A percentile compares a stretch with the other conserved stretches of the same genome.
These are phyloP conservation scores for Podospora bellae-mahoneyi DNA, from an alignment of 495 filamentous ascomycete genomes.

Conservation along the genomic window DNA sequence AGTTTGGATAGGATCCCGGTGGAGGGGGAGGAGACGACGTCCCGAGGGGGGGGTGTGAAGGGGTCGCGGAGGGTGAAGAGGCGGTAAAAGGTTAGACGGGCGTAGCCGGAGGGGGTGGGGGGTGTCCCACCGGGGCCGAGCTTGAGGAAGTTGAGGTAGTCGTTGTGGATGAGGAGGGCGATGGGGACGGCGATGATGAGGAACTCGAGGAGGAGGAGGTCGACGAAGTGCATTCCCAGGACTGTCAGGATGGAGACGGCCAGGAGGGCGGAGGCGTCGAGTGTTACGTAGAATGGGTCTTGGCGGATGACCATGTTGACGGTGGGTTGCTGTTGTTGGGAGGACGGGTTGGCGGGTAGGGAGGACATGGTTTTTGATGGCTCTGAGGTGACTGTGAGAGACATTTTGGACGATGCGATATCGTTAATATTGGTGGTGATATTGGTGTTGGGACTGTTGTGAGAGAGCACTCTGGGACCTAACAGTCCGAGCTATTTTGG, in stretches of 20 bases:
- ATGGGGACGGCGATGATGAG: constrained; percentile 50
- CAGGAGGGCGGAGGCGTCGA: constrained; percentile 45
- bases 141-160: constrained; percentile 72
- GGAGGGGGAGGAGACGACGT: constrained; percentile 34
- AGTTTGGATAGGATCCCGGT: constrained; percentile 45
- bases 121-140: constrained; percentile 82
- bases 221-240: constrained; percentile 46
- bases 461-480: background rate
- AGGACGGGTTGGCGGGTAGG: background rate
- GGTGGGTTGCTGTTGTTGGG: constrained; percentile 14
- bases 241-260: constrained; percentile 45
- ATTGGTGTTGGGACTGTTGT: background rate
- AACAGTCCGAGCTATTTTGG: background rate
- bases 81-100: constrained; percentile 61
- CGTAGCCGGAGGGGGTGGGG: constrained; percentile 66
- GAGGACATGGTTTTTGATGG: constrained; percentile 17
- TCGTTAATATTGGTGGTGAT: background rate
- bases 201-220: constrained; percentile 43
- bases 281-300: constrained; percentile 47
- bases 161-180: constrained; percentile 60
- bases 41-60: constrained; percentile 41
- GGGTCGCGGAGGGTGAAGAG: constrained; percentile 59
- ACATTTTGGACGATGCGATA: constrained; percentile 19
- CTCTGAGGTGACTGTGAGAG: constrained; percentile 30
- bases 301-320: constrained; percentile 47